Conservation (phyloP, 148 eudicot species). For the Beta vulgaris region DNA sequence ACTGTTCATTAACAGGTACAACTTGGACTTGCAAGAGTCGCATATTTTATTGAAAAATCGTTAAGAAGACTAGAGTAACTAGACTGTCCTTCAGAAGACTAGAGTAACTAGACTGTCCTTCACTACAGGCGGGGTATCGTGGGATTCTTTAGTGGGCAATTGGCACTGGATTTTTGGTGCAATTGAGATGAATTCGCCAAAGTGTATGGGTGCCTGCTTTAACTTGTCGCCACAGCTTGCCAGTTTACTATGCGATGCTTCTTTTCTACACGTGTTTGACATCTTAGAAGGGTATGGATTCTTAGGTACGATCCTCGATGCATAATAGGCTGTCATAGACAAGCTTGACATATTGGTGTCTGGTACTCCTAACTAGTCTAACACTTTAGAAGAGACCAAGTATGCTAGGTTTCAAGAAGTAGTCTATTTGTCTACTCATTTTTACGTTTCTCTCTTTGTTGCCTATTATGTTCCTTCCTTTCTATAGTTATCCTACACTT, state of each 20-base stretch:
- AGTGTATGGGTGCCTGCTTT: too few species aligned
- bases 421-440: too few species aligned
- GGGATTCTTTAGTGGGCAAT: background rate
- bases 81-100: background rate
- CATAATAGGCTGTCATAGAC: too few species aligned
- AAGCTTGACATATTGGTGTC: too few species aligned
- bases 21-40: background rate
- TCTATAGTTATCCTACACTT: background rate
- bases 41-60: too few species aligned
- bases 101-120: background rate
- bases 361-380: too few species aligned
- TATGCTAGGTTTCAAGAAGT: too few species aligned
- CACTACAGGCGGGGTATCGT: background rate
- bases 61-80: background rate
- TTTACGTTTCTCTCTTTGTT: background rate
- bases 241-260: too few species aligned
- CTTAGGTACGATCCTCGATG: background rate
- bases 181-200: background rate
- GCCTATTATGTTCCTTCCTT: background rate
- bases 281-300: background rate
- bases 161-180: background rate
- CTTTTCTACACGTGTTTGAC: background rate
- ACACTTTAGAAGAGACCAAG: too few species aligned
- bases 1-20: background rate
- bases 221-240: too few species aligned